Base-by-base conservation (phyloP, 108 stramenopile species). In the Thalassiosira profunda region DNA sequence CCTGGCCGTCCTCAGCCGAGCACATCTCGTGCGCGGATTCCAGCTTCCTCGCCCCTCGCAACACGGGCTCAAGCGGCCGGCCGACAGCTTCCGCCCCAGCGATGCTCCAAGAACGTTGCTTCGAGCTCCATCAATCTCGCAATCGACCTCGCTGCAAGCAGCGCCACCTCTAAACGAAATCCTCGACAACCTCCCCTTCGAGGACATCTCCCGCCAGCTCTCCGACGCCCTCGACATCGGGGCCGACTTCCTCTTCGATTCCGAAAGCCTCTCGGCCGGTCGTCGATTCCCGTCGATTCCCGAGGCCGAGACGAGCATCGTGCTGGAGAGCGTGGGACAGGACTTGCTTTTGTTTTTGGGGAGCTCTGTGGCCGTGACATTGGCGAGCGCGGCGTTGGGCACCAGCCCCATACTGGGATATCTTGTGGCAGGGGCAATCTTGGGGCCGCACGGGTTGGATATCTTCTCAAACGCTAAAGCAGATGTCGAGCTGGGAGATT, bases 401-500 rank as follows among this genome's bases (percentile, higher is more conserved):
- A 65, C 84, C 3, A 83, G 79, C 17, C 87, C 90, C 11, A 84
- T 91, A 64, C 72, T 91, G 48, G 90, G 90, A 9, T 91, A 84
- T 55, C 60, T 91, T 17, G 8, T 80, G 9, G 72, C 84, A 2
- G 90, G 90, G 1, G 82, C 81, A 0, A 1, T 81, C 3, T 15
- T 91, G 12, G 90, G 90, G 5, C 87, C 90, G 11, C 57, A 86
- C 49, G 85, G 84, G 23, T 41, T 86, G 23, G 85, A 88, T 48
- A 20, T 85, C 0, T 91, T 88, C 56, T 54, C 80, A 21, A 86
- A 91, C 55, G 52, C 70, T 18, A 67, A 85, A 54, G 83, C 87
- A 2, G 90, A 82, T 49, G 71, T 91, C 14, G 85, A 84, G 47
- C 51, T 91, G 4, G 90, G 87, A 37, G 90, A 91, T 55, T 86